Evolutionary conservation across 2,329 filamentous ascomycete species (phyloP).

Genomic region (Myriosclerotinia curreyana): DNA sequence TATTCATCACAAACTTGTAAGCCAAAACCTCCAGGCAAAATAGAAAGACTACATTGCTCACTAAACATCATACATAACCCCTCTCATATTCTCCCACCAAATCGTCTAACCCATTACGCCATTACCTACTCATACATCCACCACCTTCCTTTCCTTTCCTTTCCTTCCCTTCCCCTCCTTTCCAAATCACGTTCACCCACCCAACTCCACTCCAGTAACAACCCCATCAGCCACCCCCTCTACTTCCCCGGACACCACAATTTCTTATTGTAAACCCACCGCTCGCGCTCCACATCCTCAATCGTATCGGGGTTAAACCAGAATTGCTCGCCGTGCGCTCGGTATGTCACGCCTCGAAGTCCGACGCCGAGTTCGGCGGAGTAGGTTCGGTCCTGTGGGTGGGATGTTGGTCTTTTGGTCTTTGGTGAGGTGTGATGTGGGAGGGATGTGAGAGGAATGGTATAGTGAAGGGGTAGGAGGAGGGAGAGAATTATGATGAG

Average conservation of each 20-base stretch:
- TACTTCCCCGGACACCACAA: slow-evolving; percentile 24
- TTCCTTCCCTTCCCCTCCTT: too few species aligned
- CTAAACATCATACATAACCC: too few species aligned
- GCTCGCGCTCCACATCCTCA: slow-evolving; percentile 27
- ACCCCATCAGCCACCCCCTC: too few species aligned
- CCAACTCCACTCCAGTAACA: not conserved
- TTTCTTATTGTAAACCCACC: slow-evolving; percentile 25
- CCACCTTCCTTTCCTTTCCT: too few species aligned
- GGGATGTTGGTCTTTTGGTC: not conserved
- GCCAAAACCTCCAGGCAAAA: not conserved
- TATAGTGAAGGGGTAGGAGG: too few species aligned
- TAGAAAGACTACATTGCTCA: not conserved
- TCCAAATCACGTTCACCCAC: not conserved
- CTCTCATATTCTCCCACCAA: too few species aligned
- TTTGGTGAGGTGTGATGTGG: not conserved
- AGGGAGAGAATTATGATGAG: not conserved
- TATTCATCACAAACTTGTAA: not conserved
- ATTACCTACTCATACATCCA: too few species aligned
- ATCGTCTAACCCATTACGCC: too few species aligned
- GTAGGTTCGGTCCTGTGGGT: slow-evolving; percentile 18
- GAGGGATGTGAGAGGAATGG: too few species aligned
- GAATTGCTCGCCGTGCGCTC: slow-evolving; percentile 25
- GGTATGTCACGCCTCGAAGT: slow-evolving; percentile 24
- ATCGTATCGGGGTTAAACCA: slow-evolving; percentile 22
- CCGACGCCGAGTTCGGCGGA: slow-evolving; percentile 26